Evolutionary conservation across 306 rosid species (phyloP).

Genomic region (Acacia confusa): DNA sequence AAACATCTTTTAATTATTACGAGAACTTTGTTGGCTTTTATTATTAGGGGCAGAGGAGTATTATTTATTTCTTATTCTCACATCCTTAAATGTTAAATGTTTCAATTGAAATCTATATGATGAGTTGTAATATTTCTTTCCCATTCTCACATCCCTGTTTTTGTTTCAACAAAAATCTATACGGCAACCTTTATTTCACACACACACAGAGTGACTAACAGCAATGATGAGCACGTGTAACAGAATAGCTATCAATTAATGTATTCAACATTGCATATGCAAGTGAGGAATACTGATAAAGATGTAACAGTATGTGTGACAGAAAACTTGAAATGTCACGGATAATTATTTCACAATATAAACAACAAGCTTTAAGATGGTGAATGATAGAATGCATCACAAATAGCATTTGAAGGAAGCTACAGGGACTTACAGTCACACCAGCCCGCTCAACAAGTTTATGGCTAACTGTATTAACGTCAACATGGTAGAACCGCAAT

Average conservation of each 20-base stretch:
- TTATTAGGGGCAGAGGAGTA: neutral
- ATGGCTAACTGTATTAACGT: slow-evolving; percentile 76
- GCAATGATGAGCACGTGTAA: neutral
- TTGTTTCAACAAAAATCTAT: neutral
- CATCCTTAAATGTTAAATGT: neutral
- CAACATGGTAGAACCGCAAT: slow-evolving; percentile 67
- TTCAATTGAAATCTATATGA: neutral
- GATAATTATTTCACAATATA: slow-evolving; percentile 3
- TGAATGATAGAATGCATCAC: slow-evolving; percentile 18
- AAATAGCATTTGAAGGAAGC: slow-evolving; percentile 51
- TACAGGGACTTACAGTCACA: slow-evolving; percentile 70
- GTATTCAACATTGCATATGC: neutral
- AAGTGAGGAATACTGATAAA: neutral
- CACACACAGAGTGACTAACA: neutral
- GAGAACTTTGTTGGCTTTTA: neutral
- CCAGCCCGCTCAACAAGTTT: slow-evolving; percentile 82
- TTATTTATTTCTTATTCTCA: neutral
- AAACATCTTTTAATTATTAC: neutral
- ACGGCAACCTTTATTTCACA: neutral
- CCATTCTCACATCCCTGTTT: neutral
- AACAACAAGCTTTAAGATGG: slow-evolving; percentile 19
- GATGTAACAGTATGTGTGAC: neutral
- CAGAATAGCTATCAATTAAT: neutral
- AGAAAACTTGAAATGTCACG: neutral
- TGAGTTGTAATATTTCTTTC: neutral